Conservation (phyloP, 2,329 filamentous ascomycete species). For the Penicillium glabrum region DNA sequence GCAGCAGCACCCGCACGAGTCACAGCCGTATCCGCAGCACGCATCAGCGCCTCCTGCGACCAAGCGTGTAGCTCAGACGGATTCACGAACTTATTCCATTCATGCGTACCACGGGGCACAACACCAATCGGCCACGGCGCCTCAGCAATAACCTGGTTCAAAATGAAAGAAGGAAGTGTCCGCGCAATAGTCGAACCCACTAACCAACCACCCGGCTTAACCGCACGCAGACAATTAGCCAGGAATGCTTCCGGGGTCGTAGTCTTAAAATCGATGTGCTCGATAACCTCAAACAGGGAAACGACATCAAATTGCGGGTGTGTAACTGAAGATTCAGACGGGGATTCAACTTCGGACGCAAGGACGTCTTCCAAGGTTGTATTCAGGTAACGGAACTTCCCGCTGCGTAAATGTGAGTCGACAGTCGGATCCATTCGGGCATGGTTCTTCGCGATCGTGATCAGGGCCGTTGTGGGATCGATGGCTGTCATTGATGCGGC, state of each 20-base stretch:
- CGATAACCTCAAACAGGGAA: constrained; percentile 89
- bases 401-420: constrained; percentile 49
- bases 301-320: constrained; percentile 68
- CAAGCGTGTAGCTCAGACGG: constrained; percentile 63
- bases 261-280: constrained; percentile 78
- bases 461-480: constrained; percentile 45
- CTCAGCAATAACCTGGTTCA: constrained; percentile 90
- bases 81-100: constrained; percentile 96
- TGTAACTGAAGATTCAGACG: constrained; percentile 1
- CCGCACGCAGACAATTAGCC: constrained; percentile 56
- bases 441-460: constrained; percentile 70
- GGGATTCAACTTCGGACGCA: background rate
- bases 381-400: constrained; percentile 68
- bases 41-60: constrained; percentile 45
- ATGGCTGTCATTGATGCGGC: constrained; percentile 47
- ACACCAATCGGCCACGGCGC: constrained; percentile 68
- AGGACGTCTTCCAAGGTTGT: constrained; percentile 67
- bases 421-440: constrained; percentile 72
- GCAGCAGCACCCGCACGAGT: constrained; percentile 24
- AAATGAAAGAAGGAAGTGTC: constrained; percentile 84
- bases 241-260: constrained; percentile 71
- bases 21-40: constrained; percentile 47
- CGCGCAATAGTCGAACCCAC: constrained; percentile 89
- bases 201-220: constrained; percentile 90
- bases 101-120: constrained; percentile 89